Evolutionary conservation across 2,329 filamentous ascomycete species (phyloP), one percentile per base, ranked within the genome.

Genomic region (Aspergillus terreus): DNA sequence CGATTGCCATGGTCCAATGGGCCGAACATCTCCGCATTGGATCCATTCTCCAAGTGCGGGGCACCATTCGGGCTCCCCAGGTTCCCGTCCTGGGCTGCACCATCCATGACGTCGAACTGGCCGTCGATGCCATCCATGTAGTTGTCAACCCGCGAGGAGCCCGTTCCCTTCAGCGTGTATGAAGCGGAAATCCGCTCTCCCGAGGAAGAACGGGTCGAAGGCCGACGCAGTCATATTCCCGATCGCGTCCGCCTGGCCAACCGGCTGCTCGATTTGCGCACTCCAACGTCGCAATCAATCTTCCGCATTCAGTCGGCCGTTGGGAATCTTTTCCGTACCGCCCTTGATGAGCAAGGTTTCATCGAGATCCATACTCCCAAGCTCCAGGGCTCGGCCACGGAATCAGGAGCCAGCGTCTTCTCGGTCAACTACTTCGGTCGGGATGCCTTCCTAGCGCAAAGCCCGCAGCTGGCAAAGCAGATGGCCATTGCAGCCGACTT

Each of bases 291-390:
- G 45, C 91, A 96, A 69, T 84, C 87, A 32, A 87, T 96, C 57
- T 95, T 96, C 78, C 87, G 90, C 53, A 84, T 96, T 45, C 89
- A 94, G 59, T 87, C 90, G 4, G 86, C 84, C 23, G 83, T 96
- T 51, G 86, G 87, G 61, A 87, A 87, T 61, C 79, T 88, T 23
- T 96, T 96, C 79, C 87, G 92, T 45, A 72, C 80, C 9, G 84
- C 86, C 2, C 80, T 96, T 1, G 87, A 92, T 59, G 78, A 80
- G 2, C 78, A 86, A 56, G 86, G 84, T 14, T 96, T 96, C 67
- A 86, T 95, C 53, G 92, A 96, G 71, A 96, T 96, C 54, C 90
- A 96, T 67, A 95, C 90, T 0, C 92, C 92, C 2, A 96, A 96
- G 73, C 77, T 96, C 41, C 90, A 95, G 75, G 89, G 90, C 1